phyloP scores from a whole-genome alignment of 2,329 filamentous ascomycete genomes.

The Cercospora zeae-maydis region DNA sequence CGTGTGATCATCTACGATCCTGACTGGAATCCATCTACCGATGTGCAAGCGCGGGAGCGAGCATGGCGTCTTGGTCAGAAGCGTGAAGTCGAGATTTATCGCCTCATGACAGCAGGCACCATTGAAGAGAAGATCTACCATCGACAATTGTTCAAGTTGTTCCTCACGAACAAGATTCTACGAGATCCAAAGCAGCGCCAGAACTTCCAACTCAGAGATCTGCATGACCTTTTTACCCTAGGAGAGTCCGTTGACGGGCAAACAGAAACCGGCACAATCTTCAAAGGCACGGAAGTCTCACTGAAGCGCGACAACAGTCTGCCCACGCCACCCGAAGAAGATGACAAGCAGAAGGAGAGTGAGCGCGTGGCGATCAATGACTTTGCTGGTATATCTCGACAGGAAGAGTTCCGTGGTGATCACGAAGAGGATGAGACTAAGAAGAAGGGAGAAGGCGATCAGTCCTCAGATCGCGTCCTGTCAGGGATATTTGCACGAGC shows the following conservation, averaged over 20 bases:
- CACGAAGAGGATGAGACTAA: conserved; percentile 27
- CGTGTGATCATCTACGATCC: conserved; percentile 98
- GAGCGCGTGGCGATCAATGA: conserved; percentile 25
- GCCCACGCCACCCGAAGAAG: conserved; percentile 32
- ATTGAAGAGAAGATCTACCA: conserved; percentile 99
- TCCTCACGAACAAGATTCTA: conserved; percentile 92
- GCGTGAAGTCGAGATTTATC: conserved; percentile 90
- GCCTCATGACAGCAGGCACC: conserved; percentile 95
- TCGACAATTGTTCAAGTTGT: conserved; percentile 97
- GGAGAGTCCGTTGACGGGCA: conserved; percentile 62
- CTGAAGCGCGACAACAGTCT: conserved; percentile 42
- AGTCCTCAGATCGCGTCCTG: conserved; percentile 71
- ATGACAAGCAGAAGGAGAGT: conserved; percentile 15
- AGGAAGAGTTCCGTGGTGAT: conserved; percentile 43
- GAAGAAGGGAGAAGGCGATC: conserved; percentile 22
- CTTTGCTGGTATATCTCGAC: conserved; percentile 43
- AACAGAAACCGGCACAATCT: conserved; percentile 81
- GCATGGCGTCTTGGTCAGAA: conserved; percentile 96
- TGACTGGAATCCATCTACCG: conserved; percentile 97
- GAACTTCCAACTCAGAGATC: conserved; percentile 81
- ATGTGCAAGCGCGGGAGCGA: conserved; percentile 89
- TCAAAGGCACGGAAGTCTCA: conserved; percentile 79
- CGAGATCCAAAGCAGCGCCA: conserved; percentile 91
- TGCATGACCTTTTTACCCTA: conserved; percentile 87
- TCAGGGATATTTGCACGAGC: conserved; percentile 83